Evolutionary conservation across 129 eudicot species (phyloP).

Genomic region (Tagetes patula): DNA sequence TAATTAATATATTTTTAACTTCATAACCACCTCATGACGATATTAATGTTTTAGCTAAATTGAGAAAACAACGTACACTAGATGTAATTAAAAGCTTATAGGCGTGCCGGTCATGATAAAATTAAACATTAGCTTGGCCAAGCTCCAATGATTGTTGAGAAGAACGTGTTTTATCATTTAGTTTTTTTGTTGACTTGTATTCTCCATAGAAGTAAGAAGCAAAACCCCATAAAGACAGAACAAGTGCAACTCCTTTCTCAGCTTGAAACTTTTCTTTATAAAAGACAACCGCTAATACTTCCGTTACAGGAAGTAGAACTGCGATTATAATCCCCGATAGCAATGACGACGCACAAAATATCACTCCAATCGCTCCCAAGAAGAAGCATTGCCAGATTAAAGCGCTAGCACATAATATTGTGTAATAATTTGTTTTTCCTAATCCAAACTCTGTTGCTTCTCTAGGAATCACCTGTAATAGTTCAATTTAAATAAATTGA

Average conservation of each 20-base stretch:
- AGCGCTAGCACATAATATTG: slow-evolving; percentile 36
- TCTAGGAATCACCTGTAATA: slow-evolving; percentile 40
- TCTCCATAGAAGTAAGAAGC: slow-evolving; percentile 56
- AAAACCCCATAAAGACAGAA: slow-evolving; percentile 54
- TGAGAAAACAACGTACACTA: too few relatives aligned
- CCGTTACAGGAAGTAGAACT: slow-evolving; percentile 41
- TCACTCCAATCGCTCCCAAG: slow-evolving; percentile 56
- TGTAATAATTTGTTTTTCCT: slow-evolving; percentile 39
- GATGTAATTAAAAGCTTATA: too few relatives aligned
- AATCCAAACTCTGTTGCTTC: slow-evolving; percentile 42
- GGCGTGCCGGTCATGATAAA: not conserved
- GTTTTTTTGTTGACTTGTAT: slow-evolving; percentile 18
- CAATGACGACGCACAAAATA: slow-evolving; percentile 48
- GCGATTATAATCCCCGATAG: slow-evolving; percentile 52
- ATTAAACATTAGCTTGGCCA: slow-evolving; percentile 17
- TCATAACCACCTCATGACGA: too few relatives aligned
- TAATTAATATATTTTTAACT: too few relatives aligned
- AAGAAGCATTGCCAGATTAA: slow-evolving; percentile 54
- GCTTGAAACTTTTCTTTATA: slow-evolving; percentile 49
- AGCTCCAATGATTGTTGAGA: slow-evolving; percentile 25
- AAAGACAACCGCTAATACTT: slow-evolving; percentile 39
- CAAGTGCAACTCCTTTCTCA: slow-evolving; percentile 48
- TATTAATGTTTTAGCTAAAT: too few relatives aligned
- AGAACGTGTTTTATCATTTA: not conserved
- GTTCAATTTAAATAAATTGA: not conserved